Evolutionary conservation across 768 basidiomycete genomes (phyloP), one percentile per base, ranked within the genome.

Genomic region (Grammothele lineata): DNA sequence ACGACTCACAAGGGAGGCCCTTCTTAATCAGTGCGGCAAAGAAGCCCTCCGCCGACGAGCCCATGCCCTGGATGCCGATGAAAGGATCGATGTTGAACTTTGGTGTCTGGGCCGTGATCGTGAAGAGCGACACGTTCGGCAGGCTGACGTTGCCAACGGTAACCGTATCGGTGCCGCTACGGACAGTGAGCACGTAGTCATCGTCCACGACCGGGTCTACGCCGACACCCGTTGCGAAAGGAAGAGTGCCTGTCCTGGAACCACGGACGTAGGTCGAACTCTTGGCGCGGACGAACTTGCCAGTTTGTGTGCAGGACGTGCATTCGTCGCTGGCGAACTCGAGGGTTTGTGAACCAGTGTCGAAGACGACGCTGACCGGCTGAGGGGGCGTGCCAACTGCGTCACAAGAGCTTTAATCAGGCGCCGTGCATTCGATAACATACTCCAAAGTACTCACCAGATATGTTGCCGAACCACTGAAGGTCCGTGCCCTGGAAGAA

Each of bases 401-500:
- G 11, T 24, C 19, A 30, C 17, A 4, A 47, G 30, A 18, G 45
- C 35, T 15, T 19, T n/a, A 33, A 18, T 34, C 46, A 35, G n/a
- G 17, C 24, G 43, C 36, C 44, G 27, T 40, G 37, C 40, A 40
- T 43, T n/a, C n/a, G n/a, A n/a, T n/a, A n/a, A n/a, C n/a, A n/a
- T n/a, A n/a, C n/a, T n/a, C n/a, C n/a, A n/a, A 37, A 34, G 8
- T 5, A 43, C 54, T 36, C 44, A 74, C 74, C 69, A 47, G 72
- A 66, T 38, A 77, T 70, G 48, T 78, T 73, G 17, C 76, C 76
- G 48, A 70, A 78, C 76, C 76, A 79, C 75, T 80, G 78, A n/a
- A 79, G 68, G 58, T 80, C 78, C 30, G 78, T 79, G 34, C 77
- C 78, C 40, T 69, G 52, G 65, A 78, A 79, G 58, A 76, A 77